phyloP scores from a whole-genome alignment of 176 grass and related monocot species.

The Alopecurus myosuroides region DNA sequence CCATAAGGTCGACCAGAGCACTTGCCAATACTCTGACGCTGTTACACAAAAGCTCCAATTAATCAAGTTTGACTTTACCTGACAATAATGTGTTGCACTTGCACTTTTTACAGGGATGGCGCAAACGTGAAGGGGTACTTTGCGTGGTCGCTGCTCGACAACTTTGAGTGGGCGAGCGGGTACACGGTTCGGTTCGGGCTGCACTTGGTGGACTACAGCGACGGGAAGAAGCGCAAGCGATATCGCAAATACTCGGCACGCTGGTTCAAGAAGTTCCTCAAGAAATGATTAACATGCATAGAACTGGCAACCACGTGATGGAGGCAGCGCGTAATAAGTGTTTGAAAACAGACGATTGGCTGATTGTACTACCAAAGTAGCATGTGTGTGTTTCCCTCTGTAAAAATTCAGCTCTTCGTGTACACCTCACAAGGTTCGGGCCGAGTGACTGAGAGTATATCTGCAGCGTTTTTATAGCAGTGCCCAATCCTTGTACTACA shows the following conservation, averaged over 20 bases:
- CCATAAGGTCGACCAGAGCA: conserved; percentile 39
- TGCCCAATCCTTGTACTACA: not conserved
- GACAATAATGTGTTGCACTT: not conserved
- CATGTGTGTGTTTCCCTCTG: not conserved
- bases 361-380: not conserved
- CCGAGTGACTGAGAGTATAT: not conserved
- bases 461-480: not conserved
- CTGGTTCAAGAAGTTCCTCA: conserved; percentile 48
- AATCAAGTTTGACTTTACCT: not conserved
- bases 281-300: not conserved
- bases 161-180: conserved; percentile 47
- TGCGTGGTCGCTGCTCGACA: conserved; percentile 51
- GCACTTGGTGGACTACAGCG: conserved; percentile 35
- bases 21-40: not conserved
- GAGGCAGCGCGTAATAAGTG: not conserved
- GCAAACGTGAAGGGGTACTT: conserved; percentile 55
- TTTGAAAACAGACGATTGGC: not conserved
- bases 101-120: conserved; percentile 28
- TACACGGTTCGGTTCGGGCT: conserved; percentile 46
- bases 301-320: not conserved
- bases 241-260: conserved; percentile 33
- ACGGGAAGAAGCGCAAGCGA: conserved; percentile 32
- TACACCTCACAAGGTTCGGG: not conserved
- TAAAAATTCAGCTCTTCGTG: not conserved
- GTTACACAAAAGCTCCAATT: not conserved